Conservation (phyloP, 441 rosid species). For the Iberis amara region DNA sequence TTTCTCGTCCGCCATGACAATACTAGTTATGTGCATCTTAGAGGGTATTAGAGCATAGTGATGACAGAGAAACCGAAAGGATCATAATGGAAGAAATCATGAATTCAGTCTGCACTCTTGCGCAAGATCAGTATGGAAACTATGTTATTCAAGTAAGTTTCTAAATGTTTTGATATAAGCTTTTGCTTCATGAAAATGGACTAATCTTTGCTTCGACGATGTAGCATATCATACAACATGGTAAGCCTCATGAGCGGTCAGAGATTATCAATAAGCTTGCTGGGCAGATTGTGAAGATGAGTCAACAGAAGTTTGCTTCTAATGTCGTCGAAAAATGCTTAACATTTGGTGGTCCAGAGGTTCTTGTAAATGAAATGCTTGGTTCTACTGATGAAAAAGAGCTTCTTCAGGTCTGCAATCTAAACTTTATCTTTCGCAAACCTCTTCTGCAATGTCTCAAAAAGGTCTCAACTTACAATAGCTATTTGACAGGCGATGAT, state of each 20-base stretch:
- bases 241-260: conserved; percentile 71
- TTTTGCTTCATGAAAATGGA: conserved; percentile 11
- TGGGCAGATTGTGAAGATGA: conserved; percentile 90
- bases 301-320: conserved; percentile 95
- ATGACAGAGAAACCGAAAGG: conserved; percentile 52
- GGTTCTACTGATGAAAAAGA: conserved; percentile 90
- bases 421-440: not conserved
- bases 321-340: conserved; percentile 90
- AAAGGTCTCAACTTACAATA: not conserved
- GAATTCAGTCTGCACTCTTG: conserved; percentile 64
- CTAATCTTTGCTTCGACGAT: not conserved
- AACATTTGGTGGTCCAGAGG: conserved; percentile 68
- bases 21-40: conserved; percentile 13
- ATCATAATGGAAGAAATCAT: conserved; percentile 80
- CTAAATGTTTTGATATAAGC: conserved; percentile 5
- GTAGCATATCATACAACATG: conserved; percentile 79
- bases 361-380: conserved; percentile 79
- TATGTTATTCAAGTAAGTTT: conserved; percentile 81
- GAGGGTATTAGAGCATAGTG: conserved; percentile 87
- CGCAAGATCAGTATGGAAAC: conserved; percentile 92
- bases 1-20: conserved; percentile 8
- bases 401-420: conserved; percentile 68
- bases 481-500: conserved; percentile 99
- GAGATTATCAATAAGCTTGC: conserved; percentile 69
- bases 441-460: conserved; percentile 8